Base-by-base conservation (phyloP, 2,329 filamentous ascomycete species). In the Furcasterigmium furcatum region DNA sequence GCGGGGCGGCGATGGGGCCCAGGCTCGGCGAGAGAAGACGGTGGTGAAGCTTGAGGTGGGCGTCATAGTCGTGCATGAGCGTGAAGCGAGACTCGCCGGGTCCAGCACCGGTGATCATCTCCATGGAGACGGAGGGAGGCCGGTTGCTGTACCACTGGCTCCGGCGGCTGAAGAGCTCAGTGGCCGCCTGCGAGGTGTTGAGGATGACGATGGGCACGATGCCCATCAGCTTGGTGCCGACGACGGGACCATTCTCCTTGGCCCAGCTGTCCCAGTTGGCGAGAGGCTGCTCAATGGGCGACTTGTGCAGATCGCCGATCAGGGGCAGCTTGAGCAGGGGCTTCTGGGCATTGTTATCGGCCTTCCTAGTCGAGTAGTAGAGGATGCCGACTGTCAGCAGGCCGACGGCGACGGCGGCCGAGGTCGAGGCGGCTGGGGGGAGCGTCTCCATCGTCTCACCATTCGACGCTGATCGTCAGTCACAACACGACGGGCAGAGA, bases 1-100 rank as follows among this genome's bases (percentile, higher is more conserved):
- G 62, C 3, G 54, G 54, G 39, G 43, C 63, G 32, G 56, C 62
- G 47, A 50, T 53, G 1, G 48, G 38, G 4, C 51, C 58, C 0
- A 68, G 61, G 14, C 66, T 57, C 14, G 61, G 64, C 16, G 56
- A 63, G 47, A 63, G 62, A 53, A 74, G 54, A 5, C 62, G 60
- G 38, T 70, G 65, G 45, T 71, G 68, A 1, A 61, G 62, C 52
- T 48, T 59, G 58, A 57, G 69, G n/a, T 62, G 54, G 44, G 55
- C 61, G 47, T 60, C 63, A 56, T 75, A 74, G 0, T 56, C 49
- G 36, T 56, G 55, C 53, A 53, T 50, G 16, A 56, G 38, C 3
- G 53, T 53, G 43, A 54, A 48, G 30, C 45, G 43, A 16, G 45
- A 53, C 39, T 51, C 18, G 7, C 55, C 53, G 9, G 48, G 53